Base-by-base conservation (phyloP, 116 monocot genomes). In the Dioscorea cayenensis region DNA sequence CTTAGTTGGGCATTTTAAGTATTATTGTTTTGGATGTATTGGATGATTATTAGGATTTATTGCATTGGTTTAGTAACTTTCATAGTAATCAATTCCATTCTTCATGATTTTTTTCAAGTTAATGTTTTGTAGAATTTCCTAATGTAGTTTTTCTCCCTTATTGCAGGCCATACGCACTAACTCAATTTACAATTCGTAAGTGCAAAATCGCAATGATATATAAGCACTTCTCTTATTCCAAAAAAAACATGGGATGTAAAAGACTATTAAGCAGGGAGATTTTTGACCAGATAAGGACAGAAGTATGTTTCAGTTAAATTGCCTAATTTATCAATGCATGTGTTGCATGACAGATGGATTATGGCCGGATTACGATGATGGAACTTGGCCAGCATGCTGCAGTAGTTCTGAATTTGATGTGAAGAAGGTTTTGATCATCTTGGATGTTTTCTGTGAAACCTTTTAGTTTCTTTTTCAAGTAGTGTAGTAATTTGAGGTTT, bases 331-430 rank as follows among this genome's bases (percentile, higher is more conserved):
- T 65, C 32, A 65, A 21, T 38, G 23, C 0, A n/a, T 6, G 25
- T 25, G 49, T 71, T 13, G 3, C 75, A 55, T 71, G 51, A 83
- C 77, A 96, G 96, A 96, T 84, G 96, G 96, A 32, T 86, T 96
- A 16, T 96, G 96, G 96, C 25, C 90, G 22, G 77, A 92, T 74
- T 96, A 92, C 60, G 58, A 90, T 83, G 88, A 96, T 83, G 96
- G 96, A 75, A 84, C 49, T 64, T 92, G 90, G 88, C 96, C 96
- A 66, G 55, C 92, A 63, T 96, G 96, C 78, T 96, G 96, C 66
- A 84, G 68, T 59, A 60, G 62, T 13, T 37, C 77, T 28, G 69
- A 71, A n/a, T 95, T 92, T 71, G 82, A 90, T 66, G 32, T 78
- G 19, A 86, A 89, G 55, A 85, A 92, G 90, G 95, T 92, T 48